Base-by-base conservation (phyloP, 164 flowering plant species). In the Umbilicus rupestris region DNA sequence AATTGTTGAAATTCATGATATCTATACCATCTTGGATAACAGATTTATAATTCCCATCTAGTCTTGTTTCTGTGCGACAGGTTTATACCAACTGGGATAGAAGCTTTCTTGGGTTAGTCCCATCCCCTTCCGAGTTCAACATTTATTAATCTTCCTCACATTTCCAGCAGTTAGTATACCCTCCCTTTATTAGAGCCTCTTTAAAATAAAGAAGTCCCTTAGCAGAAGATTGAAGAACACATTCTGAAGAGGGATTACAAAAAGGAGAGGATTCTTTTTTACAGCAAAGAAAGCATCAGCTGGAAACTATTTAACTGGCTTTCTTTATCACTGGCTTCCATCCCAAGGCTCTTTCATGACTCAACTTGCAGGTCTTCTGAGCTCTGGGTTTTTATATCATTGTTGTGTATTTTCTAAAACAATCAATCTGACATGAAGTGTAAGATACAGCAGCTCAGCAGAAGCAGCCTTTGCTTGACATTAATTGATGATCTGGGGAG, bases 251-350 rank as follows among this genome's bases (percentile, higher is more conserved):
- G n/a, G n/a, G n/a, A n/a, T n/a, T n/a, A n/a, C n/a, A n/a, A n/a
- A 50, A 50, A 9, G 29, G 29, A 20, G 10, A 28, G 10, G 15
- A 22, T 50, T 50, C 29, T 50, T 50, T n/a, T 8, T 20, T 7
- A 49, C 55, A 22, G 57, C 57, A 50, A 24, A 50, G 57, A 28
- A 50, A 50, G 57, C 57, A 50, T 50, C 57, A 22, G 28, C 52
- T 47, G 52, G 19, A 47, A 47, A 17, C 22, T 0, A n/a, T 8
- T 22, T 50, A 2, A 20, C n/a, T 50, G 57, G 26, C 57, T 50
- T 1, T 35, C 10, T 20, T 50, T 50, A 50, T 50, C 57, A 50
- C 28, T 50, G 57, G 57, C 57, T 50, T 50, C 57, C 17, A 50
- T 50, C 57, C 29, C 57, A 50, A 50, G 26, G 10, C 57, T 50